Evolutionary conservation across 352 stramenopile genomes (phyloP), one percentile per base, ranked within the genome.

Genomic region (Phytophthora rubi): DNA sequence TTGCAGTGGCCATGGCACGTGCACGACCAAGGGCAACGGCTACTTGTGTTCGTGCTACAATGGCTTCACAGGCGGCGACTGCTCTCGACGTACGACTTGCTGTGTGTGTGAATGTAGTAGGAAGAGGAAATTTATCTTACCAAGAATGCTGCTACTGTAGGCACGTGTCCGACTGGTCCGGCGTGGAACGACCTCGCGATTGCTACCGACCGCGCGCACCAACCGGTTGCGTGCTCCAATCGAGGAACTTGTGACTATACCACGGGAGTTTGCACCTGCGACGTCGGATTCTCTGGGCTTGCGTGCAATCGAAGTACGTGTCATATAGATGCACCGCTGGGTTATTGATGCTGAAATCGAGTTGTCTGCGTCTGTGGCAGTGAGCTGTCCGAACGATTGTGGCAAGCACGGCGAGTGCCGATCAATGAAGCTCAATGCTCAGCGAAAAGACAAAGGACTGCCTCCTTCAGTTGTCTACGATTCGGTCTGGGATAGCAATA

Each of bases 41-140:
- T 95, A 87, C 72, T 16, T 84, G 30, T 97, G 84, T 61, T 62
- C 76, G 53, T 98, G 92, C 73, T 97, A 96, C 65, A 82, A 83
- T 53, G 90, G 92, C 26, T 98, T 90, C 75, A 78, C 66, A 7
- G 93, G 91, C 21, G 86, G 87, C n/a, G 95, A 98, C 78, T 98
- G 95, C 83, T 98, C 93, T 8, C 75, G 67, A 7, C 83, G 88
- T 82, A 71, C 33, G 71, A 54, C 18, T 47, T 53, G 3, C 6
- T 30, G 33, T 45, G 18, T 13, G 6, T 13, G 6, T 21, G 35
- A 35, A 12, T 51, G 48, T 12, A 30, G 21, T 61, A 10, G 53
- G 8, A 16, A 49, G 37, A 21, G 15, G 5, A 23, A 0, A 8
- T 3, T 21, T 49, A 21, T 49, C 5, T 49, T 23, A 49, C 15